Base-by-base conservation (phyloP, 192 early-diverging fungal species). In the Phycomyces blakesleeanus region DNA sequence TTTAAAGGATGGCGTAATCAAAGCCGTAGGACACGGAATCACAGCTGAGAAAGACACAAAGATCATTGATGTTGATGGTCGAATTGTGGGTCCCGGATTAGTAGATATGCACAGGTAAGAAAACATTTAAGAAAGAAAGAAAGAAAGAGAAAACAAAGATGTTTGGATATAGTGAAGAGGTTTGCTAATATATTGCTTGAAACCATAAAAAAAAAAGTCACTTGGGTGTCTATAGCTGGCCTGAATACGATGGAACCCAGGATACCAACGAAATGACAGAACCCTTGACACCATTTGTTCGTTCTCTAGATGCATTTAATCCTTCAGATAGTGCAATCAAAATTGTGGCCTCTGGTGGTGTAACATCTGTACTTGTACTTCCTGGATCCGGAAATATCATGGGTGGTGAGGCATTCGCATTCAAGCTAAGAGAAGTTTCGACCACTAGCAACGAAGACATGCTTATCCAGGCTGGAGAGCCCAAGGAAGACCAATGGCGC, bases 341-440 rank as follows among this genome's bases (percentile, higher is more conserved):
- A 15, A 79, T 85, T 56, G 83, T 86, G 44, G 65, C 76, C 34
- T 82, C 82, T 26, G 88, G 91, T 57, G 91, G 91, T 42, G 79
- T 93, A 38, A 93, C 91, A 15, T 87, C 89, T 18, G 80, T 83
- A 0, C 68, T 90, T 16, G 79, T 91, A n/a, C 71, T 93, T 1
- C 91, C 91, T 4, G 91, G 91, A 7, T 85, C 83, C 26, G 79
- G 79, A 20, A 90, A 89, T 57, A 34, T 89, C 27, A 89, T 90
- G 78, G 91, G 91, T 47, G 91, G 91, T 7, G 89, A 91, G 61
- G 85, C 77, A 1, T 88, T 75, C 69, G 79, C 77, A 3, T 76
- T 91, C 69, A 92, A 92, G 66, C 57, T 84, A 57, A 73, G 83
- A 56, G 66, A 63, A 9, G 74, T 84, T 15, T 39, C 73, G 34